These are phyloP conservation scores for Vanrija humicola DNA, from an alignment of 1,284 basidiomycete genomes.

Conservation along the genomic window DNA sequence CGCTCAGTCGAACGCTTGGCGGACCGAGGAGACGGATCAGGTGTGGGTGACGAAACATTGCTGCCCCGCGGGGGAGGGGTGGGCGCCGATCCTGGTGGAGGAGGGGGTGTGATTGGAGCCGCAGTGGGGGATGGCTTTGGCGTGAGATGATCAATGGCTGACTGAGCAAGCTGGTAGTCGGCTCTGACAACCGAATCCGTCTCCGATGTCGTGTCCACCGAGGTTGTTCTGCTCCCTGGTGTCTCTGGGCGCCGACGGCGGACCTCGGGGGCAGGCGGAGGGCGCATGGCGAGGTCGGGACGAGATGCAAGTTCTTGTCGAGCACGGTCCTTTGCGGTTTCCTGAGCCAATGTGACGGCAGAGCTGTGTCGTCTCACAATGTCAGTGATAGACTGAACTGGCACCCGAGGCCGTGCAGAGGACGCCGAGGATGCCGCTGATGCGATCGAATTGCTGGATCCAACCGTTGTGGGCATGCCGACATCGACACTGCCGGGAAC, in stretches of 20 bases:
- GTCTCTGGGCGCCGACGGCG: too few relatives aligned
- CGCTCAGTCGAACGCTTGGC: not conserved
- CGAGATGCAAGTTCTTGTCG: slow-evolving; percentile 4
- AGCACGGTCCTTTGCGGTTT: slow-evolving; percentile 25
- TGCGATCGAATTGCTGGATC: too few relatives aligned
- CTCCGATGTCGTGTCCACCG: slow-evolving; percentile 6
- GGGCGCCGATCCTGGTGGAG: not conserved
- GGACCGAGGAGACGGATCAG: slow-evolving; percentile 7
- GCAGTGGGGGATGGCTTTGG: slow-evolving; percentile 1
- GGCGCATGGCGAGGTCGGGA: not conserved
- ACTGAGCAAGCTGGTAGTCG: slow-evolving; percentile 16
- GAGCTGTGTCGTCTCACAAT: slow-evolving; percentile 48
- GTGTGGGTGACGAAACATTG: slow-evolving; percentile 5
- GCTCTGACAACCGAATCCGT: slow-evolving; percentile 12
- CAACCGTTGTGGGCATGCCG: too few relatives aligned
- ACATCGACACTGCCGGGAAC: too few relatives aligned
- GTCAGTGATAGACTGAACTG: slow-evolving; percentile 46
- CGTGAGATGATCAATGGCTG: slow-evolving; percentile 14
- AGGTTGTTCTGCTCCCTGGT: too few relatives aligned
- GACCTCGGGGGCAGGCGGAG: too few relatives aligned
- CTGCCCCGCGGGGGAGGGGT: not conserved
- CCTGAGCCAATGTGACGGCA: slow-evolving; percentile 24
- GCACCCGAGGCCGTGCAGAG: not conserved
- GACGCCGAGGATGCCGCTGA: too few relatives aligned
- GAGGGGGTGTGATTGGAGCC: not conserved